Evolutionary conservation across 306 rosid species (phyloP).

Genomic region (Purshia tridentata): DNA sequence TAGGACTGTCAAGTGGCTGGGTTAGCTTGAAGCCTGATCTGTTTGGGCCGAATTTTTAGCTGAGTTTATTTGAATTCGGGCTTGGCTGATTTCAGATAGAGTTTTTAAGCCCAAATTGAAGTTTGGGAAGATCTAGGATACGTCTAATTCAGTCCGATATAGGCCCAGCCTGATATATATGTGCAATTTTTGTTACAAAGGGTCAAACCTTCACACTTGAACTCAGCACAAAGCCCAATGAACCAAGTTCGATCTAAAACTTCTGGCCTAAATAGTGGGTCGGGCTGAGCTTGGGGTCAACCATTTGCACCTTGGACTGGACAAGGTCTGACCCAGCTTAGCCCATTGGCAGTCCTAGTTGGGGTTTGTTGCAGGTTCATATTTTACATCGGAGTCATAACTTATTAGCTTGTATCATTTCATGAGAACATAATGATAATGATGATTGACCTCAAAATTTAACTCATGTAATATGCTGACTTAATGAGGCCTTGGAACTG

Average conservation of each 20-base stretch:
- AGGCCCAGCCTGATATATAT: background rate
- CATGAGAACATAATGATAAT: background rate
- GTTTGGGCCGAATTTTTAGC: background rate
- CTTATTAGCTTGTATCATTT: background rate
- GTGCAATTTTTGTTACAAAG: background rate
- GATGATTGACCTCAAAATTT: conserved; percentile 20
- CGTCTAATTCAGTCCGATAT: background rate
- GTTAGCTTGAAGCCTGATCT: conserved; percentile 1
- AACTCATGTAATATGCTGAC: conserved; percentile 22
- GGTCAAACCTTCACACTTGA: background rate
- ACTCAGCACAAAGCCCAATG: background rate
- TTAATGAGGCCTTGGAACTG: conserved; percentile 23
- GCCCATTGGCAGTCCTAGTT: background rate
- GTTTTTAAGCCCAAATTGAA: background rate
- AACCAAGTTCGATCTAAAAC: background rate
- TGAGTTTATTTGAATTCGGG: background rate
- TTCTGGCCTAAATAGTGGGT: background rate
- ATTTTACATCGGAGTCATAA: background rate
- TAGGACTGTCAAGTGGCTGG: background rate
- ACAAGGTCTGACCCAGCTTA: background rate
- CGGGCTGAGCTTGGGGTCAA: conserved; percentile 4
- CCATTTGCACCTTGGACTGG: background rate
- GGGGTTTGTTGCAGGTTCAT: background rate
- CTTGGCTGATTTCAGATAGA: background rate
- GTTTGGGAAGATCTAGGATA: background rate